Evolutionary conservation across 78 protist genomes (phyloP).

Genomic region (Planoprotostelium fungivorum): DNA sequence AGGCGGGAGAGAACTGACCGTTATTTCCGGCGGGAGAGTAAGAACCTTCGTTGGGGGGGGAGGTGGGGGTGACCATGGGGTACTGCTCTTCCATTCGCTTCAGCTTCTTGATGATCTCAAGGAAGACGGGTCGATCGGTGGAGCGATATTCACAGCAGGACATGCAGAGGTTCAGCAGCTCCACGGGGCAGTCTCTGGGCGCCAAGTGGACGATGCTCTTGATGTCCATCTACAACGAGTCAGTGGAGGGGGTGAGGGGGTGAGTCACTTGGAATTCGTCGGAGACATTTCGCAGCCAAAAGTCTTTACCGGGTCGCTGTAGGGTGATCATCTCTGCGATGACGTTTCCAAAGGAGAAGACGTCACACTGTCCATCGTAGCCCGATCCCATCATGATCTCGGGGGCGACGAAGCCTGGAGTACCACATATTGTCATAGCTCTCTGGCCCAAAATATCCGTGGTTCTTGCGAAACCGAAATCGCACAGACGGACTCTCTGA

Average conservation of each 20-base stretch:
- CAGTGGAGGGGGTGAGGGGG: background rate
- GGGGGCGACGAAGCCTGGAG: slow-evolving; percentile 52
- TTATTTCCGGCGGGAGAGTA: too few relatives aligned
- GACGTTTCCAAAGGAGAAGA: slow-evolving; percentile 36
- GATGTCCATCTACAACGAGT: background rate
- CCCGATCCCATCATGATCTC: slow-evolving; percentile 5
- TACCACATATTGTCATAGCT: slow-evolving; percentile 53
- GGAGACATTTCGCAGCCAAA: slow-evolving; percentile 34
- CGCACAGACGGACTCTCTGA: slow-evolving; percentile 16
- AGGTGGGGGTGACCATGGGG: background rate
- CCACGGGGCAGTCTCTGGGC: background rate
- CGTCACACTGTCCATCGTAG: slow-evolving; percentile 18
- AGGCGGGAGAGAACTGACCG: too few relatives aligned
- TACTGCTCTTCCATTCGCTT: background rate
- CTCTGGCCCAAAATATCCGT: slow-evolving; percentile 15
- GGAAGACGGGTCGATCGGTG: background rate
- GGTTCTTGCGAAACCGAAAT: slow-evolving; percentile 46
- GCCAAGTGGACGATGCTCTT: background rate
- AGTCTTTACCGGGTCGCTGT: slow-evolving; percentile 53
- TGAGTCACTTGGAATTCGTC: slow-evolving; percentile 22
- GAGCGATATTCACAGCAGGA: background rate
- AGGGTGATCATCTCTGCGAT: slow-evolving; percentile 36
- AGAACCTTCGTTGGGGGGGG: too few relatives aligned
- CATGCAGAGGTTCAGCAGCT: background rate
- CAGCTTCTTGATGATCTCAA: background rate